Conservation (phyloP, 148 eudicot species). For the Mesembryanthemum crystallinum region DNA sequence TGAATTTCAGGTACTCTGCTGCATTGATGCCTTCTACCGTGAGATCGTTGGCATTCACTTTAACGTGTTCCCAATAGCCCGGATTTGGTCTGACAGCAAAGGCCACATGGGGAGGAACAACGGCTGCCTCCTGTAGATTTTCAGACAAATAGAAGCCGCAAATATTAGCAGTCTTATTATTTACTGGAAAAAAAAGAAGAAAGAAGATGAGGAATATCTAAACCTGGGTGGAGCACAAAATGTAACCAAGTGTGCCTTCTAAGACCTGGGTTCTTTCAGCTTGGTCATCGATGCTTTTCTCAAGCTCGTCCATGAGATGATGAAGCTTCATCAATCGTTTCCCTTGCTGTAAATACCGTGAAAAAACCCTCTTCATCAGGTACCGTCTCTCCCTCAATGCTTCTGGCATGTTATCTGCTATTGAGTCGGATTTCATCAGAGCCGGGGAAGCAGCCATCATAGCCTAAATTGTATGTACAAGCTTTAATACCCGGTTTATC, state of each 20-base stretch:
- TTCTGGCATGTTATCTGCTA: constrained; percentile 79
- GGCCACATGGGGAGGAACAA: constrained; percentile 79
- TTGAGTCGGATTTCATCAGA: constrained; percentile 61
- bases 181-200: neutral
- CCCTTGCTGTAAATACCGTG: constrained; percentile 62
- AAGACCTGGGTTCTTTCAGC: constrained; percentile 57
- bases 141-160: neutral
- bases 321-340: constrained; percentile 72
- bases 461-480: neutral
- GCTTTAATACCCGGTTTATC: neutral
- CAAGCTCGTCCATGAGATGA: constrained; percentile 77
- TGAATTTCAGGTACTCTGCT: constrained; percentile 69
- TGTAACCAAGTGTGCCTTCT: constrained; percentile 82
- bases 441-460: constrained; percentile 41
- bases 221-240: constrained; percentile 82
- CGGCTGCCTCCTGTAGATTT: constrained; percentile 80
- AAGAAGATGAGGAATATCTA: neutral
- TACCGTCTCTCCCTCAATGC: constrained; percentile 78
- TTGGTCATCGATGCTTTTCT: constrained; percentile 53
- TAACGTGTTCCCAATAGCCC: constrained; percentile 81
- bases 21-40: constrained; percentile 67
- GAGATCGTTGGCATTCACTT: constrained; percentile 68
- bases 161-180: neutral
- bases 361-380: constrained; percentile 78
- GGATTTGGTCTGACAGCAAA: constrained; percentile 86